Base-by-base conservation (phyloP, 2,329 filamentous ascomycete species). In the Fusarium sterilihyphosum region DNA sequence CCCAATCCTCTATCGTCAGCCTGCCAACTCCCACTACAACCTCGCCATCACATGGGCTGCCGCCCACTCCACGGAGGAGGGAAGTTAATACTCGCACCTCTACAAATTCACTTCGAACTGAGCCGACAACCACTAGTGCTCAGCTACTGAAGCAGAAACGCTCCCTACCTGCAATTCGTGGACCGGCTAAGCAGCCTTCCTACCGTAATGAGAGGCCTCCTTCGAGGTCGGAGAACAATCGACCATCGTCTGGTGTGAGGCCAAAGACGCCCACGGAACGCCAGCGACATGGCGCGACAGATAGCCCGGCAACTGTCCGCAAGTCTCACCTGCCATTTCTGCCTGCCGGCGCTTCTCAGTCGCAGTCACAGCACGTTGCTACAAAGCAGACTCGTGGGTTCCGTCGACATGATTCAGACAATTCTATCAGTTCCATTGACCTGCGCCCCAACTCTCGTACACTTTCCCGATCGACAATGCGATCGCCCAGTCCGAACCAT, bases 331-430 rank as follows among this genome's bases (percentile, higher is more conserved):
- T 90, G 20, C 94, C 95, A 13, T 98, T 98, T 79, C 83, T 97
- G 52, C 93, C 95, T 37, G 92, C 94, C 47, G 94, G 94, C 38
- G 88, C 88, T 37, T 92, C 93, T 18, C 89, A 90, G 71, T 88
- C 90, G 29, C 93, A 94, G 80, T 94, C 93, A 17, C 93, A 98
- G 73, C 93, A 98, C 84, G 87, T 93, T 72, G 89, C 89, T 56
- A 87, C 93, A 47, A 97, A 95, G 83, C 87, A 84, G 53, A 87
- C 91, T 35, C 91, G 94, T 40, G 86, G 90, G 43, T 92, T 95
- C 80, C 91, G 94, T 52, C 93, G 96, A 50, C 92, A 94, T 78
- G 94, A 97, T 78, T 97, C 94, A 14, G 94, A 97, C 61, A 89
- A 90, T 70, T 88, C 86, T 31, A 84, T 88, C 59, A 89, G 90